These are phyloP conservation scores for Abrus pulchellus DNA, from an alignment of 306 rosid species.

Conservation along the genomic window DNA sequence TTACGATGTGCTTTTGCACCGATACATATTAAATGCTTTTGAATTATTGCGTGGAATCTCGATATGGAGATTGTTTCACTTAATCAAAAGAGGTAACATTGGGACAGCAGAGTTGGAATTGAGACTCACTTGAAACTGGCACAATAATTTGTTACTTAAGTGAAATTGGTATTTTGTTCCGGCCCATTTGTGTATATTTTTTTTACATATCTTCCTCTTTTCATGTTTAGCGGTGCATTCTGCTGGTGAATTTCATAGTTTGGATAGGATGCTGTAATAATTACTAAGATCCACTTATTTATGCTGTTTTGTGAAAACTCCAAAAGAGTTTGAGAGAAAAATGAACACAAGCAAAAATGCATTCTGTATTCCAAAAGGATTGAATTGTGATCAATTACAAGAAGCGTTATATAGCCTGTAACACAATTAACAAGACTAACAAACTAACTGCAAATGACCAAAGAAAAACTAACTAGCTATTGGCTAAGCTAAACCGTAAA, in stretches of 20 bases:
- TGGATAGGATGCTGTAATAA: not conserved
- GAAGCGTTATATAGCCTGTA: too few relatives aligned
- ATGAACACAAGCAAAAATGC: too few relatives aligned
- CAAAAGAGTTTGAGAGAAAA: too few relatives aligned
- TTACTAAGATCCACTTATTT: constrained; percentile 31
- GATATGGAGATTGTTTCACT: not conserved
- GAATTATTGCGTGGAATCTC: not conserved
- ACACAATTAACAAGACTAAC: too few relatives aligned
- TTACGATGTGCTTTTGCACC: not conserved
- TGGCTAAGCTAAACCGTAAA: too few relatives aligned
- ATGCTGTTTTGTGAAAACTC: too few relatives aligned
- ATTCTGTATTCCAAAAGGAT: too few relatives aligned
- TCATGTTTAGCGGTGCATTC: not conserved
- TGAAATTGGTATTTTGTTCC: not conserved
- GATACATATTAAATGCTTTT: not conserved
- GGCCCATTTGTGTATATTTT: not conserved
- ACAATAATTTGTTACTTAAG: not conserved
- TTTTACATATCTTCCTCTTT: not conserved
- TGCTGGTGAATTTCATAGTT: constrained; percentile 1
- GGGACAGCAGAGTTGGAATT: not conserved
- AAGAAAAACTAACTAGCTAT: too few relatives aligned
- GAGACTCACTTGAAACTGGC: not conserved
- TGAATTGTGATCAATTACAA: too few relatives aligned
- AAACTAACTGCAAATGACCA: too few relatives aligned
- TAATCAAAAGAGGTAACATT: not conserved